Evolutionary conservation across 345 rosid species (phyloP).

Genomic region (Eucalyptus regnans): DNA sequence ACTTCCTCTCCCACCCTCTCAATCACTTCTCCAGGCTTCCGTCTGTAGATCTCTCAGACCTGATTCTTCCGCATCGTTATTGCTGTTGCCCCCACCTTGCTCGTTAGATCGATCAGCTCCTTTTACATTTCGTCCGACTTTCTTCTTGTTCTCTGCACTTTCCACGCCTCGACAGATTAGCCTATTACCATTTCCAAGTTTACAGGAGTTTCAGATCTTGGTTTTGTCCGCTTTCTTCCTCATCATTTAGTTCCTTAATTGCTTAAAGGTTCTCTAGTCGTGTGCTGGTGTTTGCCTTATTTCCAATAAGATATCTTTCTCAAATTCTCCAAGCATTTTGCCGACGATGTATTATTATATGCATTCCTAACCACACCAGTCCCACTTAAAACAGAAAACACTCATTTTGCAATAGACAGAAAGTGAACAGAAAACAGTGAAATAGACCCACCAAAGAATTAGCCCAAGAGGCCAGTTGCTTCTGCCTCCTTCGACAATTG

Average conservation of each 20-base stretch:
- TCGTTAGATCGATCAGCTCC: no score
- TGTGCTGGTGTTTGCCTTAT: neutral
- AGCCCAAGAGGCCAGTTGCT: constrained; percentile 30
- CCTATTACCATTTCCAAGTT: no score
- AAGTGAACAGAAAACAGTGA: neutral
- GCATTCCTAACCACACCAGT: neutral
- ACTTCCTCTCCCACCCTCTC: no score
- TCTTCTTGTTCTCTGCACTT: no score
- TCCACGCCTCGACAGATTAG: no score
- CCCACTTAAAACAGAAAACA: neutral
- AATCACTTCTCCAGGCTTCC: no score
- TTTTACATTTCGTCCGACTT: no score
- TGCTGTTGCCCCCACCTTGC: no score
- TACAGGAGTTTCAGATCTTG: no score
- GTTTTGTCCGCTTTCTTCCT: no score
- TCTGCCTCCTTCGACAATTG: neutral
- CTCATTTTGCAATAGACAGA: neutral
- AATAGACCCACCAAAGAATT: constrained; percentile 31
- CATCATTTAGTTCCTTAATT: neutral
- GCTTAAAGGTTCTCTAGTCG: neutral
- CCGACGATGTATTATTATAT: neutral
- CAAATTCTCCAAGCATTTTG: neutral
- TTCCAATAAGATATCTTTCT: neutral
- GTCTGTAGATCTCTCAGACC: no score
- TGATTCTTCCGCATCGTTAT: no score